phyloP scores from a whole-genome alignment of 768 basidiomycete genomes.

The Hypholoma sublateritium region DNA sequence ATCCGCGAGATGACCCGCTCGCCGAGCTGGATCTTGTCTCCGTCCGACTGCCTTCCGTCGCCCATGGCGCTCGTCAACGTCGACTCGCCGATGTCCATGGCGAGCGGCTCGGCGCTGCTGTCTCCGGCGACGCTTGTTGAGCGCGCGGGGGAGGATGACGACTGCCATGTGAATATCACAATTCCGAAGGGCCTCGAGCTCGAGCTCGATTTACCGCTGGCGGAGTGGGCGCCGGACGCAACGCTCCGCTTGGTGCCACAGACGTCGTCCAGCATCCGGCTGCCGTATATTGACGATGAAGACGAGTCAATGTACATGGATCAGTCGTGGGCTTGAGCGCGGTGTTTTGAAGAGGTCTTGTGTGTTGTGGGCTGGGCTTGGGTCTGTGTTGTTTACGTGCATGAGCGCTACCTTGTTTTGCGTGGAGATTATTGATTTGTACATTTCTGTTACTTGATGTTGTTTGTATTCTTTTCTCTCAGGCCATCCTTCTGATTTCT shows the following conservation, averaged over 20 bases:
- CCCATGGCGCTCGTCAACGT: conserved; percentile 22
- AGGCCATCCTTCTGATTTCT: too few relatives aligned
- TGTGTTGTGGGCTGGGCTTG: too few relatives aligned
- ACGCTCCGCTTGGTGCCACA: conserved; percentile 24
- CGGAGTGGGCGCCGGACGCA: conserved; percentile 17
- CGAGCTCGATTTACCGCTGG: conserved; percentile 12
- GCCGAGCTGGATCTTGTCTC: conserved; percentile 26
- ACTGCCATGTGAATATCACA: conserved; percentile 19
- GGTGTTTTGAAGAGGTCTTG: too few relatives aligned
- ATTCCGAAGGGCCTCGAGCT: conserved; percentile 21
- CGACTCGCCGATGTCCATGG: conserved; percentile 3
- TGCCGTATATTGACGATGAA: conserved; percentile 8
- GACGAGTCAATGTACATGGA: conserved; percentile 8
- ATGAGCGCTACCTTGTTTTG: too few relatives aligned
- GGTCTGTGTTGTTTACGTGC: too few relatives aligned
- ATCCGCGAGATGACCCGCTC: conserved; percentile 26
- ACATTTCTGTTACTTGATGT: too few relatives aligned
- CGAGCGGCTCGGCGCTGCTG: conserved; percentile 17
- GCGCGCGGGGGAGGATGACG: conserved; percentile 6
- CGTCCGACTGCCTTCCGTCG: conserved; percentile 25
- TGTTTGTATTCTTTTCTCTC: too few relatives aligned
- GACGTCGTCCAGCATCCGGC: not conserved
- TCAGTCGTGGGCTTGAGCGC: not conserved
- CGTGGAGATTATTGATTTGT: too few relatives aligned
- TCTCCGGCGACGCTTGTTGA: conserved; percentile 25